Conservation (phyloP, 441 rosid species). For the Isatis lusitanica region DNA sequence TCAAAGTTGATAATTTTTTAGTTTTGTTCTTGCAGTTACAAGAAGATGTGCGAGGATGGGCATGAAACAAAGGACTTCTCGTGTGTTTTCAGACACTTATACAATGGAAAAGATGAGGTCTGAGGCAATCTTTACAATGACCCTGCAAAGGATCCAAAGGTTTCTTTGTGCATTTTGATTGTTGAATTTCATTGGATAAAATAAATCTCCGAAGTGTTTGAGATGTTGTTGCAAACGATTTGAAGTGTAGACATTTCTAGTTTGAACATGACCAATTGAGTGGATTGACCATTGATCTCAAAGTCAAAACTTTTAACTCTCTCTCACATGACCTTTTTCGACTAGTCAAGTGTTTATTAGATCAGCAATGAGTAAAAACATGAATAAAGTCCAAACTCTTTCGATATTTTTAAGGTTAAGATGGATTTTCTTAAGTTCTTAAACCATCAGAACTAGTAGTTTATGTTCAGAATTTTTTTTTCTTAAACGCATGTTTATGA, state of each 20-base stretch:
- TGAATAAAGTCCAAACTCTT: neutral
- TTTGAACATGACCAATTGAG: neutral
- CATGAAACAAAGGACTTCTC: conserved; percentile 81
- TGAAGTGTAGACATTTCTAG: conserved; percentile 1
- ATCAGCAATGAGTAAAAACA: neutral
- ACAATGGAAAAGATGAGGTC: conserved; percentile 56
- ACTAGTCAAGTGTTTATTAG: too few species aligned
- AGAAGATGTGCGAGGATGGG: conserved; percentile 59
- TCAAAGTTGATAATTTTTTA: neutral
- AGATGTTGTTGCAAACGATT: neutral
- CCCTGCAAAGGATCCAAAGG: neutral
- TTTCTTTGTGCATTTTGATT: conserved; percentile 12
- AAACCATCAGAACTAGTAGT: neutral
- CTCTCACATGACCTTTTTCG: neutral
- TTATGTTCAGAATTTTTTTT: too few species aligned
- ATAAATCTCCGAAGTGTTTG: neutral
- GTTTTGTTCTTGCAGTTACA: conserved; percentile 54
- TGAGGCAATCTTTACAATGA: conserved; percentile 14
- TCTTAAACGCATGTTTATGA: too few species aligned
- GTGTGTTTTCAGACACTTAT: conserved; percentile 72
- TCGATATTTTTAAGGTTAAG: neutral
- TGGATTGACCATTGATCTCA: neutral
- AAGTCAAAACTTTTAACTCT: neutral
- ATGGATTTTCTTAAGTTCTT: neutral
- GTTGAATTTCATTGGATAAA: neutral